Evolutionary conservation across 2,329 filamentous ascomycete genomes (phyloP).

Genomic region (Penicillium capsulatum): DNA sequence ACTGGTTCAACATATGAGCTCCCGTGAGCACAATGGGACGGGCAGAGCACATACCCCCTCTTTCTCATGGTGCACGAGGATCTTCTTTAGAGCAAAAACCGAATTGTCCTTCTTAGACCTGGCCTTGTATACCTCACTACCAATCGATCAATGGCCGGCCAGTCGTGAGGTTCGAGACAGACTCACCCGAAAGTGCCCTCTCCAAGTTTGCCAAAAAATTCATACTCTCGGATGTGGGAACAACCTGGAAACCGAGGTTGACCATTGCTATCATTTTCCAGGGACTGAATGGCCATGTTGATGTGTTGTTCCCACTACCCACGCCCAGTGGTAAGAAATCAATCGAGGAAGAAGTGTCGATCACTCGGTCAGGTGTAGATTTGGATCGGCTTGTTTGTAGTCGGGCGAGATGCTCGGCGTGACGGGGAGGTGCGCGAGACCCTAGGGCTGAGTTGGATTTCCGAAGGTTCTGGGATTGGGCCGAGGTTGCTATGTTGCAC

Average conservation of each 20-base stretch:
- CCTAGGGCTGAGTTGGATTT: not conserved
- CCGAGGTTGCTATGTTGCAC: not conserved
- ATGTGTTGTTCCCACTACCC: no score
- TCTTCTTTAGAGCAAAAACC: conserved; percentile 91
- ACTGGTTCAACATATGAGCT: conserved; percentile 46
- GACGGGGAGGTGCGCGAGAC: not conserved
- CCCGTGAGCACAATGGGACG: not conserved
- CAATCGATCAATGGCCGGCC: conserved; percentile 13
- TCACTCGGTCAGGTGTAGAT: no score
- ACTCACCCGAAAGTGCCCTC: conserved; percentile 89
- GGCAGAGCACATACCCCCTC: conserved; percentile 63
- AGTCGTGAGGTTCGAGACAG: not conserved
- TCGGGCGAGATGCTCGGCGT: no score
- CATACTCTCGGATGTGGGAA: conserved; percentile 52
- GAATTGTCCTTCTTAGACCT: conserved; percentile 68
- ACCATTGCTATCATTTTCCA: conserved; percentile 47
- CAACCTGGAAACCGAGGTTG: conserved; percentile 71
- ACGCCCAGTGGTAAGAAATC: no score
- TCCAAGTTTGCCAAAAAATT: conserved; percentile 59
- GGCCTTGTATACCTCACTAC: conserved; percentile 84
- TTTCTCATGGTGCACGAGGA: conserved; percentile 98
- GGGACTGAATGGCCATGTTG: conserved; percentile 37
- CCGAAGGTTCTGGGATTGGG: not conserved
- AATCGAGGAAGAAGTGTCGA: no score
- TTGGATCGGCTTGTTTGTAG: no score